Percentiles rank a stretch among this genome's conserved stretches.
Evolutionary conservation across 148 eudicot genomes (phyloP).

Genomic region (Fallopia convolvulus): DNA sequence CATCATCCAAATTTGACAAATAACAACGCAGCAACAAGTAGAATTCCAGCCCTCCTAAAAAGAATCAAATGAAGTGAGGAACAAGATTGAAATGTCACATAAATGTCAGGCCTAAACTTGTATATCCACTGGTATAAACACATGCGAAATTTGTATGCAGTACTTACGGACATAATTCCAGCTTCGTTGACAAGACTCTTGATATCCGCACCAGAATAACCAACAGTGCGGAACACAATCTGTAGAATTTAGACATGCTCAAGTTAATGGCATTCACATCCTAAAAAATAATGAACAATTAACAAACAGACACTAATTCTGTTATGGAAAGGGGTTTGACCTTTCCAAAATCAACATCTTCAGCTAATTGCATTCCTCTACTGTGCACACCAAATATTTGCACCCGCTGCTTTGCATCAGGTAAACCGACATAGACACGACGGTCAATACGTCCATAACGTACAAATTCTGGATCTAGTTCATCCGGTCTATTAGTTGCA

Average conservation of each 20-base stretch:
- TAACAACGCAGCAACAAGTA: neutral
- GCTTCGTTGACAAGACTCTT: constrained; percentile 95
- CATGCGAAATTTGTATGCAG: neutral
- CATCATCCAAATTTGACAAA: neutral
- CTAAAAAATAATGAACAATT: neutral
- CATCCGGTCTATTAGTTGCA: constrained; percentile 96
- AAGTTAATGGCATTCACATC: neutral
- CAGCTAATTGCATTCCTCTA: constrained; percentile 67
- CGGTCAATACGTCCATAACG: constrained; percentile 89
- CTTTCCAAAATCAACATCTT: constrained; percentile 80
- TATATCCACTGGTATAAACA: neutral
- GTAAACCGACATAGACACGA: constrained; percentile 79
- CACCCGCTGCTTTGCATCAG: constrained; percentile 82
- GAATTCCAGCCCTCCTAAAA: neutral
- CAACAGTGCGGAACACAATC: constrained; percentile 95
- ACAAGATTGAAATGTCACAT: neutral
- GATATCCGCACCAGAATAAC: constrained; percentile 93
- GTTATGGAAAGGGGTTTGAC: constrained; percentile 17
- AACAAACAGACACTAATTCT: neutral
- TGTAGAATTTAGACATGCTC: constrained; percentile 23
- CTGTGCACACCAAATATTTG: constrained; percentile 88
- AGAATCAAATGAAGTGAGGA: neutral
- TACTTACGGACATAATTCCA: constrained; percentile 92
- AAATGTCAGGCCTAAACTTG: neutral
- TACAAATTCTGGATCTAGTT: constrained; percentile 69